Base-by-base conservation (phyloP, 495 filamentous ascomycete genomes). In the Clavariopsis aquatica region DNA sequence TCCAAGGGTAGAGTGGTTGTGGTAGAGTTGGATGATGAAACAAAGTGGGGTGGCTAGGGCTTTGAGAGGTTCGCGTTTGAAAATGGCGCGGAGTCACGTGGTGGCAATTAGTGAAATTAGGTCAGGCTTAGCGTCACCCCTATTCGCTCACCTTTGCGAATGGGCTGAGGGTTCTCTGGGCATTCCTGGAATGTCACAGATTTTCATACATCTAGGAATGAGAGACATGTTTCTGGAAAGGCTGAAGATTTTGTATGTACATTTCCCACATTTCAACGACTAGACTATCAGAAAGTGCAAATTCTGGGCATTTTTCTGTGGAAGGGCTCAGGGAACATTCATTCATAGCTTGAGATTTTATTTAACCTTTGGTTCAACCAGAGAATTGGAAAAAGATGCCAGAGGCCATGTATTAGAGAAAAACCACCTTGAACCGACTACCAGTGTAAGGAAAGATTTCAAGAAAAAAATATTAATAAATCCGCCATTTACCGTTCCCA, bases 61-160 rank as follows among this genome's bases (percentile, higher is more conserved):
- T 19, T 27, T 24, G 38, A 26, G 45, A 22, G 54, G 9, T 15
- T 49, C 47, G 47, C 47, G 47, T 27, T 49, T 15, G n/a, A n/a
- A 24, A 20, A 41, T 13, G 29, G n/a, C 54, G 36, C 54, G 54
- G 10, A 43, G 24, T 57, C 54, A 57, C 54, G 54, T 57, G 43
- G 43, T 60, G 57, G 43, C 43, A 23, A 49, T 51, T 57, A 27
- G 29, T 22, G 29, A 31, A 24, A 54, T 54, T 34, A n/a, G n/a
- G 31, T 12, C 31, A 12, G 28, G 51, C 51, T 34, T 54, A 34
- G 51, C 51, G 51, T n/a, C 6, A 20, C 51, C 51, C 51, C 29
- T 54, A 31, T 54, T 27, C 24, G 19, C 19, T 49, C 47, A 43
- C 4, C 38, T 34, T 34, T 12, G 12, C 31, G 12, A n/a, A n/a